Conservation (phyloP, 1,284 basidiomycete genomes). For the Cronartium quercuum region DNA sequence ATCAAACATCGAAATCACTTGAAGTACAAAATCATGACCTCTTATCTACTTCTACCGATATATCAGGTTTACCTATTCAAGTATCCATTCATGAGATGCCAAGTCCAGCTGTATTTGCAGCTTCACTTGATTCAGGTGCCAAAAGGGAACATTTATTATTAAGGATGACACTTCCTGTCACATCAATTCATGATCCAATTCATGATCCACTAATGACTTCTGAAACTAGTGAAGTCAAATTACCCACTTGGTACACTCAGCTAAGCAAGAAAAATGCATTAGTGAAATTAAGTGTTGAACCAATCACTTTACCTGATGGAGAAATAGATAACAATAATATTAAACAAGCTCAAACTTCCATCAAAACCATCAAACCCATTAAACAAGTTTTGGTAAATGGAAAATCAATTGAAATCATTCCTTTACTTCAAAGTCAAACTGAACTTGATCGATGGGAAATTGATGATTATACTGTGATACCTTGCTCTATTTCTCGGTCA, state of each 20-base stretch:
- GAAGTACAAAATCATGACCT: constrained; percentile 41
- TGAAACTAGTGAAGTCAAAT: constrained; percentile 59
- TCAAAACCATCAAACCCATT: not conserved
- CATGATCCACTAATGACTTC: constrained; percentile 74
- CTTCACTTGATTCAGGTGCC: constrained; percentile 47
- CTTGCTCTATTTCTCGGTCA: constrained; percentile 24
- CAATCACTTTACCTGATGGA: not conserved
- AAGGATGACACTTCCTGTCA: constrained; percentile 70
- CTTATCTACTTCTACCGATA: constrained; percentile 6
- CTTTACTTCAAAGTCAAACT: constrained; percentile 28
- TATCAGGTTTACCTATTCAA: constrained; percentile 49
- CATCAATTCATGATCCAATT: constrained; percentile 67
- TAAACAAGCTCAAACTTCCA: too few species aligned
- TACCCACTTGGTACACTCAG: constrained; percentile 57
- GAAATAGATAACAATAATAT: too few species aligned
- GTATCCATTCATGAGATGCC: constrained; percentile 58
- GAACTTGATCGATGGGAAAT: constrained; percentile 25
- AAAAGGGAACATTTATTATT: constrained; percentile 62
- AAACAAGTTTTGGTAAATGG: constrained; percentile 21
- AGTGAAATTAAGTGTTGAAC: constrained; percentile 15
- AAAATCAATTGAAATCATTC: constrained; percentile 32
- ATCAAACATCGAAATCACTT: constrained; percentile 40
- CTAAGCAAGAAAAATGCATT: constrained; percentile 19
- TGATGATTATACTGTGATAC: constrained; percentile 13
- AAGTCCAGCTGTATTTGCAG: constrained; percentile 69